Conservation (phyloP, 805 yeast genomes). For the Suhomyces sp. region DNA sequence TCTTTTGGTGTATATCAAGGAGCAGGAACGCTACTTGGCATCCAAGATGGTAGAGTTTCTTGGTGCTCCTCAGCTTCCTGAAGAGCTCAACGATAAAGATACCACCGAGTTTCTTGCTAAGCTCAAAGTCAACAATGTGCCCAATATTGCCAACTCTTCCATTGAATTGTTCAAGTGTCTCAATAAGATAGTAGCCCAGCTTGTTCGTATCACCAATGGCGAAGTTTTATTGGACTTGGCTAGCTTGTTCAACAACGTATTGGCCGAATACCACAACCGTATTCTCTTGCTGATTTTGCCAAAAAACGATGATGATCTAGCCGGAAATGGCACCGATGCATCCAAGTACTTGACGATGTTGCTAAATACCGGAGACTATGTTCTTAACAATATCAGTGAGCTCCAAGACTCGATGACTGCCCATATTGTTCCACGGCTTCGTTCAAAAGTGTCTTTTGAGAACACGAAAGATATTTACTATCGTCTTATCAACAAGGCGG, state of each 20-base stretch:
- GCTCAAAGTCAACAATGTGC: slow-evolving; percentile 45
- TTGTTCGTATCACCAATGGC: slow-evolving; percentile 40
- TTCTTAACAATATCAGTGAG: slow-evolving; percentile 74
- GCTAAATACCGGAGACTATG: slow-evolving; percentile 86
- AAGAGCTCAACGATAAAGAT: slow-evolving; percentile 24
- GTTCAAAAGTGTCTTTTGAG: slow-evolving; percentile 50
- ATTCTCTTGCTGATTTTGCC: slow-evolving; percentile 37
- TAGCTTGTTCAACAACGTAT: slow-evolving; percentile 61
- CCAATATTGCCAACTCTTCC: slow-evolving; percentile 78
- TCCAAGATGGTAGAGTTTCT: slow-evolving; percentile 63
- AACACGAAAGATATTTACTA: slow-evolving; percentile 54
- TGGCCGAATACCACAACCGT: slow-evolving; percentile 43
- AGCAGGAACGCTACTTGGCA: slow-evolving; percentile 67
- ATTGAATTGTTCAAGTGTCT: slow-evolving; percentile 82
- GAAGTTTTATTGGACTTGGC: slow-evolving; percentile 53
- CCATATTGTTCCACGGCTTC: slow-evolving; percentile 29
- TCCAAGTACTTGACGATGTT: slow-evolving; percentile 66
- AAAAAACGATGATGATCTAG: slow-evolving; percentile 46
- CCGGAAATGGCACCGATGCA: slow-evolving; percentile 52
- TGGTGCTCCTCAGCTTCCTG: slow-evolving; percentile 52
- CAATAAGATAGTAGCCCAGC: slow-evolving; percentile 68
- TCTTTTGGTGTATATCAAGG: slow-evolving; percentile 77
- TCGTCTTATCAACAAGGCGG: slow-evolving; percentile 55
- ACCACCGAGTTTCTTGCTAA: slow-evolving; percentile 33
- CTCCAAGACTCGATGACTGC: slow-evolving; percentile 58